Evolutionary conservation across 192 early-diverging fungal species (phyloP), one percentile per base, ranked within the genome.

Genomic region (Dissophora globulifera): DNA sequence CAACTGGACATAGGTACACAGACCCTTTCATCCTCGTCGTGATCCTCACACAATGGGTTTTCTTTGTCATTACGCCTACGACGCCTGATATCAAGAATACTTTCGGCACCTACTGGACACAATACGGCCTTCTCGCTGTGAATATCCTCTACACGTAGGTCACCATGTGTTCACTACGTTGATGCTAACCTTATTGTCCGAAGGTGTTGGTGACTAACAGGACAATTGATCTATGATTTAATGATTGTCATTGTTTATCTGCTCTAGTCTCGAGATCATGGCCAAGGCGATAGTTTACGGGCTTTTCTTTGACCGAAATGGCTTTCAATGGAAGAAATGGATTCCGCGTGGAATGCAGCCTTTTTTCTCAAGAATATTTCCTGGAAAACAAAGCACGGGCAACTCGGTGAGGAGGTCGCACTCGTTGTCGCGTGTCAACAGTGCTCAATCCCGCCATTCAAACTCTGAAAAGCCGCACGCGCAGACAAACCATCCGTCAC

Each of bases 201-300:
- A n/a, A n/a, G n/a, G n/a, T n/a, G n/a, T n/a, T n/a, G n/a, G n/a
- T n/a, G n/a, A n/a, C n/a, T n/a, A n/a, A n/a, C n/a, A n/a, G n/a
- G n/a, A n/a, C n/a, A n/a, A n/a, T n/a, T n/a, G n/a, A n/a, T n/a
- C n/a, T n/a, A n/a, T n/a, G n/a, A n/a, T n/a, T n/a, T n/a, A n/a
- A n/a, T n/a, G n/a, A n/a, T n/a, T n/a, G n/a, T n/a, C n/a, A n/a
- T n/a, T n/a, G n/a, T n/a, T n/a, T n/a, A n/a, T n/a, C n/a, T n/a
- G n/a, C n/a, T n/a, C n/a, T 50, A 81, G 68, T 6, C 20, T 81
- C 20, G 83, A 81, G 33, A 53, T 67, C 1, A 51, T 74, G 1
- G 49, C 40, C 32, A 84, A 84, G 50, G 59, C 79, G 16, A 75
- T 80, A 35, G 83, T 78, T 1, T 84, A 84, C 56, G 83, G 83